Evolutionary conservation across 768 basidiomycete species (phyloP).

Genomic region (Lentinula sp.): DNA sequence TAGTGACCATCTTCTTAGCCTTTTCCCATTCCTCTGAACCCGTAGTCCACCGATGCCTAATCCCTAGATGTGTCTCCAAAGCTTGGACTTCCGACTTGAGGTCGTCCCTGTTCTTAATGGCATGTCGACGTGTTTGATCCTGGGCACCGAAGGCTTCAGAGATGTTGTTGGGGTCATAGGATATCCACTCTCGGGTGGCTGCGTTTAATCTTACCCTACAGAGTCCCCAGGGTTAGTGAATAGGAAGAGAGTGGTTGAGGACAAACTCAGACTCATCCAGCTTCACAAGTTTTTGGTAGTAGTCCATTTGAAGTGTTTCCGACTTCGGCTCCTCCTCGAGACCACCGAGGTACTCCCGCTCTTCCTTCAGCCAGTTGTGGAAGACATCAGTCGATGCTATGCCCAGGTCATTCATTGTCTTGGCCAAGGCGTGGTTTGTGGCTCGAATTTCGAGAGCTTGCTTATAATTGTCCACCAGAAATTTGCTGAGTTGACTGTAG

Average conservation of each 20-base stretch:
- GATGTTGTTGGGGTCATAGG: background rate
- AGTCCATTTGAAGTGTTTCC: slow-evolving; percentile 13
- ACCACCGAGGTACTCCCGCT: slow-evolving; percentile 11
- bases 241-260: background rate
- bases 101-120: slow-evolving; percentile 5
- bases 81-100: slow-evolving; percentile 4
- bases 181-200: background rate
- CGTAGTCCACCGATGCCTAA: slow-evolving; percentile 3
- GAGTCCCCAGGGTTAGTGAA: no score
- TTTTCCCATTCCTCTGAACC: slow-evolving; percentile 4
- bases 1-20: background rate
- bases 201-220: background rate
- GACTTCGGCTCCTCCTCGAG: slow-evolving; percentile 12
- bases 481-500: slow-evolving; percentile 4
- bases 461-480: slow-evolving; percentile 13
- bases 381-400: slow-evolving; percentile 5
- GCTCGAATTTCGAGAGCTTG: slow-evolving; percentile 10
- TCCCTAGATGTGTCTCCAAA: slow-evolving; percentile 4
- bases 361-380: slow-evolving; percentile 9
- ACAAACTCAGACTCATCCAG: slow-evolving; percentile 1
- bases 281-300: slow-evolving; percentile 9
- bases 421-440: background rate
- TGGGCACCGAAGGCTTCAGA: background rate
- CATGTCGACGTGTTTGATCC: slow-evolving; percentile 1
- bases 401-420: slow-evolving; percentile 5